These are phyloP conservation scores for Pleomassaria siparia DNA, from an alignment of 2,329 filamentous ascomycete species.

Conservation along the genomic window DNA sequence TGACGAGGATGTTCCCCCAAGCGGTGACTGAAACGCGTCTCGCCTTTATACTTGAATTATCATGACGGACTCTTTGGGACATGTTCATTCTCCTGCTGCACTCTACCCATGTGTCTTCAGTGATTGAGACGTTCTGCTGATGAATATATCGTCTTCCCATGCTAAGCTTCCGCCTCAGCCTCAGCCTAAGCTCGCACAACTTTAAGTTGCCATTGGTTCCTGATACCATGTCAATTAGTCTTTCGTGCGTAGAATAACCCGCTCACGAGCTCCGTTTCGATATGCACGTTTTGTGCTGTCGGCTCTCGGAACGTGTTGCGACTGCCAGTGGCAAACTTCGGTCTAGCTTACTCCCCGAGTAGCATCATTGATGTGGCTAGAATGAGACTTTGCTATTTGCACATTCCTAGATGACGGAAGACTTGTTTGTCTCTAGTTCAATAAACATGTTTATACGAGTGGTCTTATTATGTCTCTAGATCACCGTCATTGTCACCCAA, in stretches of 20 bases:
- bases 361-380: constrained; percentile 17
- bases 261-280: constrained; percentile 29
- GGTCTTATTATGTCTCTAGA: no score
- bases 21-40: constrained; percentile 5
- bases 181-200: constrained; percentile 66
- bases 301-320: constrained; percentile 31
- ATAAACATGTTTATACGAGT: no score
- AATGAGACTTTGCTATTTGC: constrained; percentile 25
- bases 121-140: constrained; percentile 1
- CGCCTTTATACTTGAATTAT: constrained; percentile 7
- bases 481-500: constrained; percentile 8
- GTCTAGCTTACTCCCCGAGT: constrained; percentile 27
- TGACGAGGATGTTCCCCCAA: constrained; percentile 28
- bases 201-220: constrained; percentile 89
- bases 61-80: neutral
- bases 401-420: no score
- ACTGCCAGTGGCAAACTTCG: constrained; percentile 19
- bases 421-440: no score
- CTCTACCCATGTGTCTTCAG: neutral
- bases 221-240: constrained; percentile 95
- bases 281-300: constrained; percentile 38
- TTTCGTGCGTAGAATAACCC: constrained; percentile 79
- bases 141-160: neutral
- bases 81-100: neutral
- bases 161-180: neutral